Conservation (phyloP, 2,329 filamentous ascomycete species). For the Plectosphaerella cucumerina region DNA sequence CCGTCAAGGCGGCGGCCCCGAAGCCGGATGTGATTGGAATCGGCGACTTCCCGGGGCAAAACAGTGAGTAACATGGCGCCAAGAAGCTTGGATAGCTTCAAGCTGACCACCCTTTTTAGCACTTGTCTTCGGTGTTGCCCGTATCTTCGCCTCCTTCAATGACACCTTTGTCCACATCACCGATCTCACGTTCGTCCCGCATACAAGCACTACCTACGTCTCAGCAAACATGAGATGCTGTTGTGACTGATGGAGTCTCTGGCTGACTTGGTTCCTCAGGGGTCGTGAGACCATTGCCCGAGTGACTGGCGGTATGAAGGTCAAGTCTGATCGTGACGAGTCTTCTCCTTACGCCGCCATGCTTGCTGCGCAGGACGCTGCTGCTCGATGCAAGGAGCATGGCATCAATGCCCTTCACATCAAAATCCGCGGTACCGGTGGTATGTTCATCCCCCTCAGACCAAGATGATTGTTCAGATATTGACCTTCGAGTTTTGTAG, state of each 20-base stretch:
- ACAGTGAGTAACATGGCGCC: too few species aligned
- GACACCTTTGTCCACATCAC: slow-evolving; percentile 97
- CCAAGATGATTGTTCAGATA: not conserved
- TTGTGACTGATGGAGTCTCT: too few species aligned
- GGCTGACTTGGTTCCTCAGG: too few species aligned
- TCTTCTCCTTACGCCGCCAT: slow-evolving; percentile 99
- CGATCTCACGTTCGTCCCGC: slow-evolving; percentile 89
- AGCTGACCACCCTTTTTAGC: too few species aligned
- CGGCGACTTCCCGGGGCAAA: too few species aligned
- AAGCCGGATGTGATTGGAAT: too few species aligned
- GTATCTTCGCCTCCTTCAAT: slow-evolving; percentile 96
- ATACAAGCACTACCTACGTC: too few species aligned
- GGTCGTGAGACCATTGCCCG: slow-evolving; percentile 99
- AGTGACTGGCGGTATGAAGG: slow-evolving; percentile 99
- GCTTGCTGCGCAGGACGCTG: slow-evolving; percentile 99
- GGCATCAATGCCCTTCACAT: slow-evolving; percentile 93
- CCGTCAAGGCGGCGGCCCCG: too few species aligned
- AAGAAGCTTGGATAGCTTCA: too few species aligned
- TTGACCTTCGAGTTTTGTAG: slow-evolving; percentile 30
- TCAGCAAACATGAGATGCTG: too few species aligned
- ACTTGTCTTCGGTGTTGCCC: slow-evolving; percentile 97
- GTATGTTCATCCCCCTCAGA: slow-evolving; percentile 44
- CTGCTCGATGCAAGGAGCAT: slow-evolving; percentile 72
- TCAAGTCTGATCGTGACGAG: slow-evolving; percentile 99
- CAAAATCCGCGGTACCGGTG: slow-evolving; percentile 99